Base-by-base conservation (phyloP, 1,139 yeast species). In the Candida frijolesensis region DNA sequence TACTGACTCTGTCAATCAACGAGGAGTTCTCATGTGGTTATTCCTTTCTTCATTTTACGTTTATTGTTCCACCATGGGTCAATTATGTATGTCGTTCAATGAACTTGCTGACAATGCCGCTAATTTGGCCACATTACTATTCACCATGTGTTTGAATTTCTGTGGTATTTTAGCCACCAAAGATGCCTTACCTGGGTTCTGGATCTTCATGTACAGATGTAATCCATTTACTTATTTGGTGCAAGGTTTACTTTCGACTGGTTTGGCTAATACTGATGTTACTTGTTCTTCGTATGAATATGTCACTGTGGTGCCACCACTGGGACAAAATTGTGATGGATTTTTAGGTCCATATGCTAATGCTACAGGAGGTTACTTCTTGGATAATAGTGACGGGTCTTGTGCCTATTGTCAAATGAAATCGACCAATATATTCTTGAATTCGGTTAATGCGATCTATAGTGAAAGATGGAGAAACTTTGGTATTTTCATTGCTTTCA, bases 221-320 rank as follows among this genome's bases (percentile, higher is more conserved):
- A 83, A 84, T 47, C 91, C 92, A 71, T 84, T 58, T 78, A 89
- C 91, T 58, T 80, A 61, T 76, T 82, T 78, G 78, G 55, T 72
- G 38, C 74, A 66, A 55, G 69, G 59, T 34, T 53, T 66, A 42
- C 58, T 67, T 48, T 52, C 72, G 14, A 55, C 59, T 25, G 65
- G 67, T 33, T 59, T 67, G 46, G 66, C 68, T 8, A 58, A 60
- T 42, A 58, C 67, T 12, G 42, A 54, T 3, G 69, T 62, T 22
- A 53, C 27, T 22, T 71, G 76, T 60, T 49, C 65, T 4, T 38
- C 60, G 15, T 41, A 51, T 33, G 76, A 71, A 55, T 57, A 61
- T 10, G 56, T 69, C 29, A 41, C 45, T 14, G 64, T 71, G 42
- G 14, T 52, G 7, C 70, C 76, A 14, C 64, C 66, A 11, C 76